These are phyloP conservation scores for Penicillium goetzii DNA, from an alignment of 495 filamentous ascomycete genomes.

Conservation along the genomic window DNA sequence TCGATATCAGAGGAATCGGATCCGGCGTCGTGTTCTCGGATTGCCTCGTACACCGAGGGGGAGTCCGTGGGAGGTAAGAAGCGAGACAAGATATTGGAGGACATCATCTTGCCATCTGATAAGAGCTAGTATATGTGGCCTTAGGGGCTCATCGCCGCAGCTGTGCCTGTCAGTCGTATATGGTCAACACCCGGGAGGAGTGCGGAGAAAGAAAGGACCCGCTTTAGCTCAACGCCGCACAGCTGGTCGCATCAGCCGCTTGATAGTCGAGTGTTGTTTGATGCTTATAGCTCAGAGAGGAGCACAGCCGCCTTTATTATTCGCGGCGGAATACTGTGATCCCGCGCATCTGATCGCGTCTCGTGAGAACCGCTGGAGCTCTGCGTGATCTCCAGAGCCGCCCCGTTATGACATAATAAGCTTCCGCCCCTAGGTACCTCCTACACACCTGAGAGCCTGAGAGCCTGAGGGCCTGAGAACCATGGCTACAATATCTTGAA, in stretches of 20 bases:
- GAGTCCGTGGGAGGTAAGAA: slow-evolving; percentile 67
- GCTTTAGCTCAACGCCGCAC: background rate
- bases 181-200: background rate
- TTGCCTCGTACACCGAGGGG: slow-evolving; percentile 72
- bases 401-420: slow-evolving; percentile 16
- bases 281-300: background rate
- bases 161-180: slow-evolving; percentile 3
- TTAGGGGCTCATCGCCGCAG: slow-evolving; percentile 26
- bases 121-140: slow-evolving; percentile 7
- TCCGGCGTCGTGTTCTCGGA: slow-evolving; percentile 62
- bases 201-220: slow-evolving; percentile 5
- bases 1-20: slow-evolving; percentile 66
- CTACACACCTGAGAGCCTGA: background rate
- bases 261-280: background rate
- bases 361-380: slow-evolving; percentile 8
- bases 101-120: slow-evolving; percentile 58
- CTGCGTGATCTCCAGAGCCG: slow-evolving; percentile 13
- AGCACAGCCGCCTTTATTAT: background rate
- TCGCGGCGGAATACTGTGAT: slow-evolving; percentile 5
- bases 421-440: background rate
- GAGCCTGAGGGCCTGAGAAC: background rate
- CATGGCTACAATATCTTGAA: background rate
- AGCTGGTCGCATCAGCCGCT: background rate
- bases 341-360: slow-evolving; percentile 26
- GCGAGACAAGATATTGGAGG: slow-evolving; percentile 76